Evolutionary conservation across 768 basidiomycete species (phyloP), one percentile per base, ranked within the genome.

Genomic region (Russula sp.): DNA sequence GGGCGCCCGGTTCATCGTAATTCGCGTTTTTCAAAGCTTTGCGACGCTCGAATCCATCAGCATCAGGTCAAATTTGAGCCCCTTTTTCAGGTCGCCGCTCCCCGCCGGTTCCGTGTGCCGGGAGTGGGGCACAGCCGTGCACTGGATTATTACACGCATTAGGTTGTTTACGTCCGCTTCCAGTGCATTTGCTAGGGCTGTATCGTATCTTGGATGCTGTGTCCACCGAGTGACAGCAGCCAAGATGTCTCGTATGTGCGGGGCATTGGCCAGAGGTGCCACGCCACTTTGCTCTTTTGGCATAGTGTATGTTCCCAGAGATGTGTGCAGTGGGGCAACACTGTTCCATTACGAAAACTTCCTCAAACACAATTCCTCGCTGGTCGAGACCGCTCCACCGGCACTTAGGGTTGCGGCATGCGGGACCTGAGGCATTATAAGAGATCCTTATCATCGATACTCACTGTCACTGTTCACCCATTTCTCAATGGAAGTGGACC

Each of bases 351-450:
- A 47, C n/a, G 55, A 44, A 39, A 52, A 39, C 27, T 7, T 57
- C 16, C 50, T 45, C 44, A 27, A 39, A 40, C 16, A 48, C 40
- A 37, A n/a, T 0, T 18, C 20, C 42, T 11, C 27, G 22, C 6
- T 49, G 45, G 52, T 42, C 62, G 45, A 63, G 62, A 37, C 52
- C 52, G 62, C 52, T 63, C 62, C 45, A 48, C n/a, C 35, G 37
- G 32, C 1, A 45, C 50, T 18, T 45, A 14, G 14, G 20, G 14
- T 35, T 18, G 40, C 6, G 18, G 35, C 14, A 47, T 34, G 61
- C 8, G 39, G 47, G 5, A 35, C 18, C 47, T 31, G 35, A 16
- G 44, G 56, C 27, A 22, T 13, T 63, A 63, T 63, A 63, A 59
- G 37, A 42, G 31, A 9, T 8, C 51, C 35, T 34, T n/a, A 27